phyloP scores from a whole-genome alignment of 352 stramenopile genomes.

The Sclerospora graminicola region DNA sequence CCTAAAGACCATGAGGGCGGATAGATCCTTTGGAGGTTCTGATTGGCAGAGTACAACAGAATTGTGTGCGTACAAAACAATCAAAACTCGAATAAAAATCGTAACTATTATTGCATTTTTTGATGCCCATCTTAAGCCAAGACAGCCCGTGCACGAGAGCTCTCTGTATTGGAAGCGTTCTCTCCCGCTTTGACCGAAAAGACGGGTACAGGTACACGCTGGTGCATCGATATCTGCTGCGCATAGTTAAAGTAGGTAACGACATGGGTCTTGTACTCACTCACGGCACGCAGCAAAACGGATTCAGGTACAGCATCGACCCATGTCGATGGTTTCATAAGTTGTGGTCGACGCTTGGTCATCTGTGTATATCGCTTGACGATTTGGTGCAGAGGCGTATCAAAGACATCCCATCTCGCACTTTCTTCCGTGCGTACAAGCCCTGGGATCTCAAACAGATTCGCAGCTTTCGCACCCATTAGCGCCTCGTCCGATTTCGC shows the following conservation, averaged over 20 bases:
- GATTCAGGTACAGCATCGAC: conserved; percentile 29
- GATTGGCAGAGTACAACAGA: no score
- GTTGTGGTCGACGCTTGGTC: conserved; percentile 19
- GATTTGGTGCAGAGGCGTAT: conserved; percentile 43
- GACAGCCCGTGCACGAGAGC: conserved; percentile 8
- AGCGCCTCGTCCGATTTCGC: conserved; percentile 64
- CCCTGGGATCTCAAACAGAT: conserved; percentile 64
- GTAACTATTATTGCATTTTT: no score
- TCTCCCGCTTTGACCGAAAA: conserved; percentile 39
- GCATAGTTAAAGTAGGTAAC: conserved; percentile 56
- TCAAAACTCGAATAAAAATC: no score
- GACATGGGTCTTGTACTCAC: conserved; percentile 58
- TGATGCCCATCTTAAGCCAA: conserved; percentile 11
- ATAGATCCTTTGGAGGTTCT: no score
- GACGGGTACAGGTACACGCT: conserved; percentile 45
- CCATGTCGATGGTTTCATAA: conserved; percentile 23
- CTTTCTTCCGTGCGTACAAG: conserved; percentile 30
- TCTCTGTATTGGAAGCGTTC: conserved; percentile 3
- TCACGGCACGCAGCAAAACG: conserved; percentile 38
- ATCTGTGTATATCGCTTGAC: conserved; percentile 37
- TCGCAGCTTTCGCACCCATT: conserved; percentile 46
- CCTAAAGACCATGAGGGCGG: no score
- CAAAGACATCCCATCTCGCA: conserved; percentile 51
- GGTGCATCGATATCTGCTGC: conserved; percentile 51
- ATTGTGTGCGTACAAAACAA: no score